A percentile compares a stretch with the other conserved stretches of the same genome.
Conservation (phyloP, 495 filamentous ascomycete genomes). For the Collariella sp. region DNA sequence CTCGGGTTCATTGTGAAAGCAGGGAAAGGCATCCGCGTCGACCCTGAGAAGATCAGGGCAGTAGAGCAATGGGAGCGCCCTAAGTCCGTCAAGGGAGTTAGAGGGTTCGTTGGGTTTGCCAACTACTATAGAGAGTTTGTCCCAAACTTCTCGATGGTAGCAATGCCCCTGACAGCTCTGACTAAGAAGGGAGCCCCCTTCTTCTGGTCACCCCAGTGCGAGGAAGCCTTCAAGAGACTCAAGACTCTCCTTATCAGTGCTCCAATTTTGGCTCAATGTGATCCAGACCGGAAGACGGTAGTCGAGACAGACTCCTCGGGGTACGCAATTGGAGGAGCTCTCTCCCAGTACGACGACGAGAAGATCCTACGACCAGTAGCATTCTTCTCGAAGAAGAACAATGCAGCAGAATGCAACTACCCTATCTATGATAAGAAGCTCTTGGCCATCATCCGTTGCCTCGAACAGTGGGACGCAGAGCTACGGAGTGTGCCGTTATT, state of each 20-base stretch:
- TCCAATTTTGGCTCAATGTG: background rate
- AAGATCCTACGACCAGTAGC: background rate
- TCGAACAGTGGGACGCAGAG: background rate
- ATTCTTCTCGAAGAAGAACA: background rate
- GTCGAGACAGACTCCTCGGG: background rate
- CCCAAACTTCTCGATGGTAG: too few relatives aligned
- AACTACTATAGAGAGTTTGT: too few relatives aligned
- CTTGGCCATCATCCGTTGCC: background rate
- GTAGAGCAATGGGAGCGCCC: background rate
- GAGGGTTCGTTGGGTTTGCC: too few relatives aligned
- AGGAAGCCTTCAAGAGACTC: background rate
- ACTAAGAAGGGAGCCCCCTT: too few relatives aligned
- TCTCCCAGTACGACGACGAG: background rate
- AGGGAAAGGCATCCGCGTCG: too few relatives aligned
- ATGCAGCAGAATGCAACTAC: background rate
- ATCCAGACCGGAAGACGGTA: background rate
- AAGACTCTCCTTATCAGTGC: background rate
- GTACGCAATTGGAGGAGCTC: background rate
- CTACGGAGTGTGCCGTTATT: background rate
- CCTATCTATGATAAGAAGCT: constrained; percentile 1
- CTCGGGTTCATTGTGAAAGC: too few relatives aligned
- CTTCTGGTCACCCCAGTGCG: background rate
- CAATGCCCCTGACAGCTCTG: too few relatives aligned
- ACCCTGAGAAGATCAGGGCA: too few relatives aligned
- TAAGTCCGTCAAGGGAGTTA: background rate